Percentiles rank a stretch among this genome's conserved stretches.
These are phyloP conservation scores for Sesbania bispinosa DNA, from an alignment of 306 rosid genomes.

Conservation along the genomic window DNA sequence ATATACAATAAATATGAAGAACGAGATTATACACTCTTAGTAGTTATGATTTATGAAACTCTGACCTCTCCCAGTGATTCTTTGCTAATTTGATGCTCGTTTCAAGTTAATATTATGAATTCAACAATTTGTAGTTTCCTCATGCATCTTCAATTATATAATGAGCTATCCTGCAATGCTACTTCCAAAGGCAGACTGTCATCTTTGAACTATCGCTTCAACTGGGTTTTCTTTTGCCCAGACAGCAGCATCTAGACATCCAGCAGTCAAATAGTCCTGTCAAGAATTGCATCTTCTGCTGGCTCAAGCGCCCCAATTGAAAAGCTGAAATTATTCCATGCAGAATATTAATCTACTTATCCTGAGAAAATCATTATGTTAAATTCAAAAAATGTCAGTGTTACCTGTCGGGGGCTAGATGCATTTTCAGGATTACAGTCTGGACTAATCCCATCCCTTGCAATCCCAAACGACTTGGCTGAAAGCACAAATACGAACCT, in stretches of 20 bases:
- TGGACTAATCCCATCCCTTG: slow-evolving; percentile 52
- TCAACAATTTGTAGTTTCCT: slow-evolving; percentile 5
- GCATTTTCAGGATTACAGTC: slow-evolving; percentile 47
- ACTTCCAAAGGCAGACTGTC: slow-evolving; percentile 26
- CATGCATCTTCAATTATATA: slow-evolving; percentile 16
- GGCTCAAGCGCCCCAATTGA: slow-evolving; percentile 70
- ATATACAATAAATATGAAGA: slow-evolving; percentile 23
- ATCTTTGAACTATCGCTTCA: slow-evolving; percentile 54
- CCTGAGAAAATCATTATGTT: background rate
- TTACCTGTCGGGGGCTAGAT: slow-evolving; percentile 48
- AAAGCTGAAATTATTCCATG: slow-evolving; percentile 38
- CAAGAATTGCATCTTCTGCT: slow-evolving; percentile 77
- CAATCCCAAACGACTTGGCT: slow-evolving; percentile 69
- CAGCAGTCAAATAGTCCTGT: slow-evolving; percentile 69
- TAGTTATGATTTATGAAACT: background rate
- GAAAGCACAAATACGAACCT: slow-evolving; percentile 93
- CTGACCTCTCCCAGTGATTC: background rate
- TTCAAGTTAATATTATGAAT: slow-evolving; percentile 17
- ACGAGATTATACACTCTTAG: background rate
- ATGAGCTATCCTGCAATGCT: slow-evolving; percentile 24
- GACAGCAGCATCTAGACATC: slow-evolving; percentile 78
- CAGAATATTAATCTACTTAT: background rate
- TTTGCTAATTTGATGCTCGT: slow-evolving; percentile 4
- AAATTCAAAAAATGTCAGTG: slow-evolving; percentile 10
- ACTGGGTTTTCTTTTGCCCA: slow-evolving; percentile 86